Percentiles rank a stretch among this genome's conserved stretches.
These are phyloP conservation scores for Tulasnella sp. DNA, from an alignment of 768 basidiomycete genomes.

Conservation along the genomic window DNA sequence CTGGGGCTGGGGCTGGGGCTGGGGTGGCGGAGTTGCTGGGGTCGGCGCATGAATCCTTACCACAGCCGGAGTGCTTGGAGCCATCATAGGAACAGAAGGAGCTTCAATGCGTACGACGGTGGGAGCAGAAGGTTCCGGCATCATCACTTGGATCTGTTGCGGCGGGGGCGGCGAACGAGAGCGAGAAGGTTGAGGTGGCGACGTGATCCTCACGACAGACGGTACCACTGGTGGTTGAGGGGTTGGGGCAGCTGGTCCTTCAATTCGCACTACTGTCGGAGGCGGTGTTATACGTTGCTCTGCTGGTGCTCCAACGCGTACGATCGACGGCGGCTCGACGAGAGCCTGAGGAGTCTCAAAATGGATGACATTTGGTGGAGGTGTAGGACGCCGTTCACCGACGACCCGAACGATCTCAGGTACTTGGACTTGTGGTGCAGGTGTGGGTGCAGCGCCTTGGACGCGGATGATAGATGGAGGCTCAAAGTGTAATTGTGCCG, in stretches of 20 bases:
- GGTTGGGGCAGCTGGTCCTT: not conserved
- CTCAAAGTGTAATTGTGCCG: not conserved
- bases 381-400: slow-evolving; percentile 5
- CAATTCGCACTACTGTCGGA: slow-evolving; percentile 4
- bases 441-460: slow-evolving; percentile 3
- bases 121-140: not conserved
- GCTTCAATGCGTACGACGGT: too few relatives aligned
- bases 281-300: not conserved
- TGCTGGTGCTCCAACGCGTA: not conserved
- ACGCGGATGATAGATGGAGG: slow-evolving; percentile 15
- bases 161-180: not conserved
- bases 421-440: not conserved
- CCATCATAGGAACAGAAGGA: too few relatives aligned
- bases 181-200: not conserved
- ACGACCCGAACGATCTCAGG: slow-evolving; percentile 9
- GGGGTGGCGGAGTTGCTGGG: too few relatives aligned
- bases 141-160: not conserved
- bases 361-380: slow-evolving; percentile 1
- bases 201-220: slow-evolving; percentile 1
- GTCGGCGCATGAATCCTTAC: too few relatives aligned
- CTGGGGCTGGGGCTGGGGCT: not conserved
- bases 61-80: too few relatives aligned
- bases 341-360: not conserved
- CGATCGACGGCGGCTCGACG: not conserved
- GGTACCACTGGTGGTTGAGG: not conserved